These are phyloP conservation scores for Acanthamoeba culbertsoni DNA, from an alignment of 208 protist genomes.

Conservation along the genomic window DNA sequence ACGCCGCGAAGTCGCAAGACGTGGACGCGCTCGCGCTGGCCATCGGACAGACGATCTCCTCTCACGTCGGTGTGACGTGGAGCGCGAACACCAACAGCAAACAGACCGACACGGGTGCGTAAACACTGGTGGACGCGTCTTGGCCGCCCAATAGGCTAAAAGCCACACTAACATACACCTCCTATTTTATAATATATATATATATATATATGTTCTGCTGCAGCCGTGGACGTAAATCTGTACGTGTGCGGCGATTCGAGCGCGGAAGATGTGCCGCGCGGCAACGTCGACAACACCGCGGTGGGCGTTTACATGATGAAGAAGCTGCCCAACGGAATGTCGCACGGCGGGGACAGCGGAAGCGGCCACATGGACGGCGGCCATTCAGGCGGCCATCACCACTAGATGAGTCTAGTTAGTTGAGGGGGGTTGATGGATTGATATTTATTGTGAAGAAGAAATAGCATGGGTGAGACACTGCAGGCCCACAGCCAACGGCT, in stretches of 20 bases:
- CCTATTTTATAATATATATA: too few relatives aligned
- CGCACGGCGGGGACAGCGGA: too few relatives aligned
- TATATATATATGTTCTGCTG: not conserved
- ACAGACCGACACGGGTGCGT: not conserved
- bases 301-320: constrained; percentile 8
- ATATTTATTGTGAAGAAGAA: too few relatives aligned
- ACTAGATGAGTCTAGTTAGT: not conserved
- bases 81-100: not conserved
- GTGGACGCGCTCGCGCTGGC: not conserved
- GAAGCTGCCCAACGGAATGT: not conserved
- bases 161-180: too few relatives aligned
- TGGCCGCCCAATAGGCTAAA: too few relatives aligned
- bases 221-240: not conserved
- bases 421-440: too few relatives aligned
- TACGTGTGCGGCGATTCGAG: not conserved
- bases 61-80: not conserved
- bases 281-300: not conserved
- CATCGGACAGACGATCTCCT: not conserved
- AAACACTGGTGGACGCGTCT: too few relatives aligned
- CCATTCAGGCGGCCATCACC: not conserved
- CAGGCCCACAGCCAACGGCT: too few relatives aligned
- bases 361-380: not conserved
- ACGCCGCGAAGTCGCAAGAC: not conserved
- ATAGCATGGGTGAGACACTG: too few relatives aligned
- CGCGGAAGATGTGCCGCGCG: constrained; percentile 19